phyloP scores from a whole-genome alignment of 2,329 filamentous ascomycete genomes.

The Cercospora canescens region DNA sequence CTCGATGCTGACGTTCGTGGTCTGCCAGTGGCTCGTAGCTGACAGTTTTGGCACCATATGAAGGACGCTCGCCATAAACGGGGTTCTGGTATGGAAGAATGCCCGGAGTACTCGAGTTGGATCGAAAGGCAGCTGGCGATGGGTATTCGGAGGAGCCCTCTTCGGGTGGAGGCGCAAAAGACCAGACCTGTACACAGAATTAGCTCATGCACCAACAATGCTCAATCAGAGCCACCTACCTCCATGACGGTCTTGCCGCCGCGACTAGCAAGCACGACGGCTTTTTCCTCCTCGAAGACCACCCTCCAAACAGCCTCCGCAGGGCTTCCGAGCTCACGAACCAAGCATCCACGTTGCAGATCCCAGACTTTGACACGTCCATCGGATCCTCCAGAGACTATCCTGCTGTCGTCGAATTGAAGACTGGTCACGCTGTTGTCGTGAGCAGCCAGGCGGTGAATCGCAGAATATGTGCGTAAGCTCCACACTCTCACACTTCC shows the following conservation, averaged over 20 bases:
- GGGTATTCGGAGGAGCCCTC: constrained; percentile 17
- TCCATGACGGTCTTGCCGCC: constrained; percentile 93
- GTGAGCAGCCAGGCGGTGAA: constrained; percentile 91
- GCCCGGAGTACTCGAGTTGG: constrained; percentile 18
- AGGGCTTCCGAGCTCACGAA: constrained; percentile 86
- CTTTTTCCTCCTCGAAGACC: constrained; percentile 97
- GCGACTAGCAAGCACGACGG: constrained; percentile 88
- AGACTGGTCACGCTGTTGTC: constrained; percentile 98
- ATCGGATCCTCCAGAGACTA: constrained; percentile 94
- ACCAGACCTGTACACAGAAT: constrained; percentile 72
- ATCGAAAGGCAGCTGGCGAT: constrained; percentile 16
- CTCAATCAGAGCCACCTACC: constrained; percentile 51
- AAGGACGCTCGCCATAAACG: constrained; percentile 30
- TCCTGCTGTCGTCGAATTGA: constrained; percentile 93
- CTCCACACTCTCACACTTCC: constrained; percentile 97
- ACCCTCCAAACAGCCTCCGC: constrained; percentile 97
- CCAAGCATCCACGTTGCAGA: constrained; percentile 83
- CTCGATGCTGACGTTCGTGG: background rate
- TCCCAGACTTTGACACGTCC: constrained; percentile 99
- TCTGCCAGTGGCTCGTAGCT: constrained; percentile 2
- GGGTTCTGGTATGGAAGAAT: constrained; percentile 33
- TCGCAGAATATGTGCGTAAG: constrained; percentile 82
- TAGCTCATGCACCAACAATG: constrained; percentile 2
- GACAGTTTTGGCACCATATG: constrained; percentile 16
- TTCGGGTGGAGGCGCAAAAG: constrained; percentile 83